Evolutionary conservation across 495 filamentous ascomycete genomes (phyloP).

Genomic region (Neurospora sublineolata): DNA sequence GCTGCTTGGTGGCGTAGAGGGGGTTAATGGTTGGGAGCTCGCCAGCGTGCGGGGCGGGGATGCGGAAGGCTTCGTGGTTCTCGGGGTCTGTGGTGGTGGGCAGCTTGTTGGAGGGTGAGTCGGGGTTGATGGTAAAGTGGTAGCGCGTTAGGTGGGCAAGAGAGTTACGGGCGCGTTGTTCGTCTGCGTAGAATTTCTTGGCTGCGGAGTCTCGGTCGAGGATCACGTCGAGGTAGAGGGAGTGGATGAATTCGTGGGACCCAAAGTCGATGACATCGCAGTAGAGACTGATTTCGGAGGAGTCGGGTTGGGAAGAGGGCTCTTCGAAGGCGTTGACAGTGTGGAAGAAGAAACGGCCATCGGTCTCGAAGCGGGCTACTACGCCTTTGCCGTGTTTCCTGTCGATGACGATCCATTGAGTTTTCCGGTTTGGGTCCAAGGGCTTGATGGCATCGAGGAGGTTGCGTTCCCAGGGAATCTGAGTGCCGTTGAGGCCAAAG

Average conservation of each 20-base stretch:
- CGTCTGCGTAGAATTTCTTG: slow-evolving; percentile 17
- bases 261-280: slow-evolving; percentile 47
- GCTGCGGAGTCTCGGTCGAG: slow-evolving; percentile 24
- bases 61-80: slow-evolving; percentile 24
- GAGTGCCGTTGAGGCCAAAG: slow-evolving; percentile 34
- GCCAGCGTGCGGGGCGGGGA: slow-evolving; percentile 27
- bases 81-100: neutral
- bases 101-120: neutral
- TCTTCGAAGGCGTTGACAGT: slow-evolving; percentile 61
- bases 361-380: slow-evolving; percentile 45
- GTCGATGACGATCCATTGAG: slow-evolving; percentile 62
- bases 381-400: slow-evolving; percentile 40
- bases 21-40: slow-evolving; percentile 66
- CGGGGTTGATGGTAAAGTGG: slow-evolving; percentile 25
- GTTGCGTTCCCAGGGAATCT: slow-evolving; percentile 45
- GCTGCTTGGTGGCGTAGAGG: slow-evolving; percentile 33
- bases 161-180: slow-evolving; percentile 22
- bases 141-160: slow-evolving; percentile 34
- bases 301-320: too few relatives aligned
- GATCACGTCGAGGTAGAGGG: slow-evolving; percentile 51
- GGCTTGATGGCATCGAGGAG: slow-evolving; percentile 42
- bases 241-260: slow-evolving; percentile 41
- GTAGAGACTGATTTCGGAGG: slow-evolving; percentile 27
- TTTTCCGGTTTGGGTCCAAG: slow-evolving; percentile 38
- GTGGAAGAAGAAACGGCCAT: slow-evolving; percentile 65